Evolutionary conservation across 116 monocot genomes (phyloP).

Genomic region (Papilionanthe hybrid): DNA sequence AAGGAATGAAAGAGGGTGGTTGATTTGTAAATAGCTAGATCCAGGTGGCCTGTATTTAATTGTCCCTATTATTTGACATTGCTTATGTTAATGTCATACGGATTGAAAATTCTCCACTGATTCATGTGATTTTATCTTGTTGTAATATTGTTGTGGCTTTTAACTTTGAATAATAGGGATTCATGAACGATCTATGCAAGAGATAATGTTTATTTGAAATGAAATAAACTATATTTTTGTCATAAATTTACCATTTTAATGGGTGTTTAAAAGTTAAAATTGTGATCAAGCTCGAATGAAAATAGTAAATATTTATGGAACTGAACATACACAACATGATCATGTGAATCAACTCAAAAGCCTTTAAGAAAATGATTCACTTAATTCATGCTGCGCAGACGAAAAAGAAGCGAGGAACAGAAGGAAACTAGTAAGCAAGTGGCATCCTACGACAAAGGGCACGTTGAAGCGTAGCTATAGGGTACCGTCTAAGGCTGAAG

Average conservation of each 20-base stretch:
- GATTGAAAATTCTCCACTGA: neutral
- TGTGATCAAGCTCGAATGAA: neutral
- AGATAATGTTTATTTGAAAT: neutral
- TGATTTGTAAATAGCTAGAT: no score
- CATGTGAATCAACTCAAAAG: neutral
- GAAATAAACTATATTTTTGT: neutral
- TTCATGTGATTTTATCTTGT: conserved; percentile 2
- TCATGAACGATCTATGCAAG: neutral
- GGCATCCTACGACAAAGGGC: conserved; percentile 95
- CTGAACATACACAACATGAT: neutral
- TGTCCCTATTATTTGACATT: neutral
- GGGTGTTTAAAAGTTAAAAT: neutral
- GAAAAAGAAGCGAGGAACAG: conserved; percentile 62
- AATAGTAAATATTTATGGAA: neutral
- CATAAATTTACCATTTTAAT: neutral
- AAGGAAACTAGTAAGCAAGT: conserved; percentile 83
- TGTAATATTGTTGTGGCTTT: neutral
- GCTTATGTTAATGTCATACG: neutral
- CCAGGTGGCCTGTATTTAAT: no score
- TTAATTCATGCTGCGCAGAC: conserved; percentile 22
- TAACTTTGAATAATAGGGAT: neutral
- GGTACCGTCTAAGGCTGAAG: conserved; percentile 77
- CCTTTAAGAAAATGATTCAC: neutral
- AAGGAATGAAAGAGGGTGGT: no score
- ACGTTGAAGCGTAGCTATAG: conserved; percentile 91